Percentiles rank a stretch among this genome's conserved stretches.
These are phyloP conservation scores for Hemileccinum rubropunctum DNA, from an alignment of 768 basidiomycete genomes.

Conservation along the genomic window DNA sequence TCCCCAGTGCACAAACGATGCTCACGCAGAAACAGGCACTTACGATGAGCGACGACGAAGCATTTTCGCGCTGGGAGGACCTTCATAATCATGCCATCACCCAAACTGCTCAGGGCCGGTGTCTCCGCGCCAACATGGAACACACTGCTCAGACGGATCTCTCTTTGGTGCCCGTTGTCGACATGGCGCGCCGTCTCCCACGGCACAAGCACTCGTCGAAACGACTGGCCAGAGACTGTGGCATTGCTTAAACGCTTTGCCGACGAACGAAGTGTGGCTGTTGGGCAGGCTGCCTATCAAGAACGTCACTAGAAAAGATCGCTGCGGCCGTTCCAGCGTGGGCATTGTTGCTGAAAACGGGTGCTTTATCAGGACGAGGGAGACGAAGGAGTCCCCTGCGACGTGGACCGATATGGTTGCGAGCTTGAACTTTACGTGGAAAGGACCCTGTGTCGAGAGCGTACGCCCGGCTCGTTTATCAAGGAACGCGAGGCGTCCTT, in stretches of 20 bases:
- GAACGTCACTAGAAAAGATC: conserved; percentile 61
- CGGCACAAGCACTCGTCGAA: conserved; percentile 63
- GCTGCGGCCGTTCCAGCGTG: conserved; percentile 57
- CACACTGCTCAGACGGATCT: conserved; percentile 40
- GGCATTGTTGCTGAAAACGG: conserved; percentile 91
- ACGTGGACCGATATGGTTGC: conserved; percentile 79
- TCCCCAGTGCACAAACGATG: background rate
- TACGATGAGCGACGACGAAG: conserved; percentile 75
- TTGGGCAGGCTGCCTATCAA: conserved; percentile 70
- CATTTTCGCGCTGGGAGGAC: conserved; percentile 76
- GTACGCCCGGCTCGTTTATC: conserved; percentile 82
- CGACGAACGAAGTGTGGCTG: conserved; percentile 80
- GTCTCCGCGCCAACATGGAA: conserved; percentile 69
- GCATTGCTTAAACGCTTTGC: conserved; percentile 54
- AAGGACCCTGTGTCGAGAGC: conserved; percentile 75
- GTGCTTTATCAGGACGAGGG: conserved; percentile 70
- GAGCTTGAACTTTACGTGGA: conserved; percentile 80
- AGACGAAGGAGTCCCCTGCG: conserved; percentile 29
- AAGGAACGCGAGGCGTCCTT: conserved; percentile 82
- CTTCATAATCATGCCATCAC: conserved; percentile 82
- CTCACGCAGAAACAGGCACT: conserved; percentile 44
- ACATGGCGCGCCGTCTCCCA: conserved; percentile 54
- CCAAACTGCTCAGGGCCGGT: conserved; percentile 80
- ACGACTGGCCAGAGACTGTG: conserved; percentile 48
- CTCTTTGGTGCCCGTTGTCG: conserved; percentile 38